phyloP scores from a whole-genome alignment of 768 basidiomycete genomes.

The Trametes elegans region DNA sequence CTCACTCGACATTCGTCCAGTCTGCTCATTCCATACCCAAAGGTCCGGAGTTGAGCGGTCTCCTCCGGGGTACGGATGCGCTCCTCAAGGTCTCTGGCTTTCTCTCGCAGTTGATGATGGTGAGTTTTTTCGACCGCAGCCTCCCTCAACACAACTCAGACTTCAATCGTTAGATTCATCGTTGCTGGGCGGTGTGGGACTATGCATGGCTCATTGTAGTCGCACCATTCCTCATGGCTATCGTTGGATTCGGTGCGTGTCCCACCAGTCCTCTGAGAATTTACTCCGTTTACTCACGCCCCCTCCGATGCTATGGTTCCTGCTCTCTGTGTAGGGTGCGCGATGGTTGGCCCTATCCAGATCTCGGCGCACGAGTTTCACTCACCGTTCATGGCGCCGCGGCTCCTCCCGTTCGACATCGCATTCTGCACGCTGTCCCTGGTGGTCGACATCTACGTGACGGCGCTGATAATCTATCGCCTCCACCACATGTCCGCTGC shows the following conservation, averaged over 20 bases:
- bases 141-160: not conserved
- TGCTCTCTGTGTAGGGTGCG: not conserved
- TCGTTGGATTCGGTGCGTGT: constrained; percentile 10
- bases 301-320: not conserved
- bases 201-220: not conserved
- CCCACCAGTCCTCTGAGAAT: not conserved
- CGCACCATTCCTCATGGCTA: constrained; percentile 1
- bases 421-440: constrained; percentile 6
- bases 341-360: constrained; percentile 2
- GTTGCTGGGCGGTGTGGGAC: constrained; percentile 19
- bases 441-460: constrained; percentile 1
- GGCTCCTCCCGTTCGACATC: constrained; percentile 4
- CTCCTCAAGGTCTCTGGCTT: constrained; percentile 4
- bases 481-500: constrained; percentile 5
- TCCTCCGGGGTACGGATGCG: constrained; percentile 6
- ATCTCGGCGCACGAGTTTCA: constrained; percentile 2
- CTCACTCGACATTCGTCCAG: not conserved
- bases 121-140: not conserved
- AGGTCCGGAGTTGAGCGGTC: constrained; percentile 9
- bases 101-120: constrained; percentile 13
- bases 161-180: constrained; percentile 10
- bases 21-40: constrained; percentile 2
- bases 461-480: constrained; percentile 6
- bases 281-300: not conserved
- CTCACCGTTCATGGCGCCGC: constrained; percentile 14